phyloP scores from a whole-genome alignment of 2,329 filamentous ascomycete species.

The Nigrospora oryzae region DNA sequence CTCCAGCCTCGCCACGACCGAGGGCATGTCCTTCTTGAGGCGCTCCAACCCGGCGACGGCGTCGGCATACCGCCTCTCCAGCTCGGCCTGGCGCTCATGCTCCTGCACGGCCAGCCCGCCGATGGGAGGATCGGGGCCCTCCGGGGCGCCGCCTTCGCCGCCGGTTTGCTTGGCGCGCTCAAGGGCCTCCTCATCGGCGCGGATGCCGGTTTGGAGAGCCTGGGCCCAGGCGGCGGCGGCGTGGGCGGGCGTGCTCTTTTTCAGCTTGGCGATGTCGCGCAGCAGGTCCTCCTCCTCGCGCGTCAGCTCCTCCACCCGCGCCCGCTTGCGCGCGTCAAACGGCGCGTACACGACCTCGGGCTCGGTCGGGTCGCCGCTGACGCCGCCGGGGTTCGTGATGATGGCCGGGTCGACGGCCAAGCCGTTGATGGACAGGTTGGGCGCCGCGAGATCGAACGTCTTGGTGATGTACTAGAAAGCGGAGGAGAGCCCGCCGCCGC shows the following conservation, averaged over 20 bases:
- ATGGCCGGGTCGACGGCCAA: conserved; percentile 34
- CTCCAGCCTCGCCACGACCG: conserved; percentile 57
- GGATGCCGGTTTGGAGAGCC: conserved; percentile 27
- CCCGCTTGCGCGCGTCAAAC: conserved; percentile 51
- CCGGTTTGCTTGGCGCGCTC: conserved; percentile 12
- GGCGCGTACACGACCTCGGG: conserved; percentile 44
- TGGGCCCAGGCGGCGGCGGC: conserved; percentile 35
- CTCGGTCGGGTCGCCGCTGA: conserved; percentile 11
- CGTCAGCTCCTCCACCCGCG: conserved; percentile 50
- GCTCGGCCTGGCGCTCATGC: conserved; percentile 32
- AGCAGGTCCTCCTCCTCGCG: conserved; percentile 56
- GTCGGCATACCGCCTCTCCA: conserved; percentile 36
- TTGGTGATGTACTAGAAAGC: conserved; percentile 47
- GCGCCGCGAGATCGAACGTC: conserved; percentile 49
- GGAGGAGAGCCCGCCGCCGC: background rate
- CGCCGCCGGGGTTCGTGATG: conserved; percentile 22
- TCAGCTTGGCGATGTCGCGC: conserved; percentile 53
- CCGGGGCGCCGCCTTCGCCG: conserved; percentile 3
- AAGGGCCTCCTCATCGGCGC: conserved; percentile 38
- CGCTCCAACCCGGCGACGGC: conserved; percentile 42
- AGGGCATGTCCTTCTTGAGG: conserved; percentile 52
- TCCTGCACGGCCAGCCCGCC: conserved; percentile 9
- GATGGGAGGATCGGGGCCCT: background rate
- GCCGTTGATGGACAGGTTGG: conserved; percentile 57
- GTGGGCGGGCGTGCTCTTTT: conserved; percentile 39